Base-by-base conservation (phyloP, 805 yeast species). In the Saturnispora serradocipensis region DNA sequence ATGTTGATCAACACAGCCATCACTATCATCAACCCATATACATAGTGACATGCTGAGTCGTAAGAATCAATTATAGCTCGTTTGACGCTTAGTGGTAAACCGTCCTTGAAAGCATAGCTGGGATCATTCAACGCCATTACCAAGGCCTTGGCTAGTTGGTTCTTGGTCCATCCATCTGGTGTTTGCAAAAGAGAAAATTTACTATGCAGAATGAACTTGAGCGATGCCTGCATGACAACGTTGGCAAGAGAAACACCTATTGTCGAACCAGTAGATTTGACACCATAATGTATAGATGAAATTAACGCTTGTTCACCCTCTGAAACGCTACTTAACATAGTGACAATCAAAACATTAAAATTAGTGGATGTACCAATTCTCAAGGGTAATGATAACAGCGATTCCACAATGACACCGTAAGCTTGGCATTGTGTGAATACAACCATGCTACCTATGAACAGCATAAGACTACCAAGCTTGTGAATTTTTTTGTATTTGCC, bases 201-300 rank as follows among this genome's bases (percentile, higher is more conserved):
- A 5, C 25, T 10, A 2, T 38, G 15, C 43, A 43, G 22, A 56
- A 47, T 35, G 52, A 55, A 3, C 13, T n/a, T 35, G 32, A 49
- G 32, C 54, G 32, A 10, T 50, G 36, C 6, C 27, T 28, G 52
- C 22, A 76, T 70, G 13, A 76, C 68, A 0, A 80, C 78, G 27
- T 74, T 68, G 3, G 76, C 73, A 32, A 74, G 61, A 0, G 80
- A 65, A 13, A 75, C 78, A 20, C 80, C 81, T 44, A 76, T 58
- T 1, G 80, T 76, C 2, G 80, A 75, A 0, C 80, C 80, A 1
- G 79, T 74, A 8, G 80, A 69, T 56, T 80, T 66, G 58, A 76
- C 76, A 7, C 78, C 88, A 64, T 89, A 89, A 61, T 87, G 95
- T 52, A 89, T 85, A 0, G 95, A 86, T 0, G 96, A 88, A 2